Percentiles rank a stretch among this genome's conserved stretches.
These are phyloP conservation scores for Rhodomyrtus tomentosa DNA, from an alignment of 345 rosid genomes.

Conservation along the genomic window DNA sequence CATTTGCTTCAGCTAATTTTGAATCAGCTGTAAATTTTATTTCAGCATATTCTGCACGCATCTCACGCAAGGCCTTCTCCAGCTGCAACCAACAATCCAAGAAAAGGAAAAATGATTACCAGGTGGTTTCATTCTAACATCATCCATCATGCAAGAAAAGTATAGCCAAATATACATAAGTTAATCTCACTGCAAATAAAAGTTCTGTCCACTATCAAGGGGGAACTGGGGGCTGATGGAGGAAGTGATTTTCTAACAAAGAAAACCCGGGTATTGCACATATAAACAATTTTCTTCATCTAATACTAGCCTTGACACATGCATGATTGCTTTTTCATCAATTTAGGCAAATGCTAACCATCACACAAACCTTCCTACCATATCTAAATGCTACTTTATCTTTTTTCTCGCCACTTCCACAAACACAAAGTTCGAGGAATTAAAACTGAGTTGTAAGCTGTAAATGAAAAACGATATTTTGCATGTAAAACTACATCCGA, in stretches of 20 bases:
- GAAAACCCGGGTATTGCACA: neutral
- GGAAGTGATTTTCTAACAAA: neutral
- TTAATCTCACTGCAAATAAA: neutral
- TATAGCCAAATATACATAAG: neutral
- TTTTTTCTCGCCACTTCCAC: neutral
- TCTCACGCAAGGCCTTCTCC: slow-evolving; percentile 73
- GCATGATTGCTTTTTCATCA: neutral
- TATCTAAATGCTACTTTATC: neutral
- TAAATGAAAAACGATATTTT: neutral
- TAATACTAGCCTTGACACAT: neutral
- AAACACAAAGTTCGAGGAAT: neutral
- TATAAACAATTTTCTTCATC: neutral
- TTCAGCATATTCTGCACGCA: slow-evolving; percentile 85
- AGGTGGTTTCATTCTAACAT: neutral
- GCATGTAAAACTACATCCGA: neutral
- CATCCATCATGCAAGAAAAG: neutral
- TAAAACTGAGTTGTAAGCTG: neutral
- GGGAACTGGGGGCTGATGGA: neutral
- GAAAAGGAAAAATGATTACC: neutral
- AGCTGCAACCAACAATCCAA: neutral
- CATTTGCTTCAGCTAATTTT: slow-evolving; percentile 79
- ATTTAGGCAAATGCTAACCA: neutral
- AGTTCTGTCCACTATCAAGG: neutral
- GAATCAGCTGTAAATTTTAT: slow-evolving; percentile 89
- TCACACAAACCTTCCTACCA: neutral